phyloP scores from a whole-genome alignment of 2,329 filamentous ascomycete genomes.

The Pseudogymnoascus destructans region DNA sequence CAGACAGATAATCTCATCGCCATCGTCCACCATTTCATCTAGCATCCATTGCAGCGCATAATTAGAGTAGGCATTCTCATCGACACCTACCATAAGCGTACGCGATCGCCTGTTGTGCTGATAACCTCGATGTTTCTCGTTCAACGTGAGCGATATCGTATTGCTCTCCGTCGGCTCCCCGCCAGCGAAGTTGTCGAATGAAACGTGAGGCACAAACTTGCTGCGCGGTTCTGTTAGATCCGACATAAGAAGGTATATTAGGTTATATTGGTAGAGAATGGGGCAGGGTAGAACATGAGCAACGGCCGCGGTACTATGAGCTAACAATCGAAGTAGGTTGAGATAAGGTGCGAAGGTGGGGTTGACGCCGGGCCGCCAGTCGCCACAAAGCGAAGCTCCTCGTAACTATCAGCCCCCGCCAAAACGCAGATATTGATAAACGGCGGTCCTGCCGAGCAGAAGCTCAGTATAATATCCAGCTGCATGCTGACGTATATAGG shows the following conservation, averaged over 20 bases:
- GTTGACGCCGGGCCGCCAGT: background rate
- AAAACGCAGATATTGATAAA: background rate
- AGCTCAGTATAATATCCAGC: background rate
- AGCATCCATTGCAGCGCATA: slow-evolving; percentile 64
- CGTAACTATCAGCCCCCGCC: slow-evolving; percentile 15
- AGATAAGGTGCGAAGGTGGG: slow-evolving; percentile 8
- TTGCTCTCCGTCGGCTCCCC: slow-evolving; percentile 46
- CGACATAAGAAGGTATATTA: slow-evolving; percentile 4
- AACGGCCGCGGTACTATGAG: background rate
- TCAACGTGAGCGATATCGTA: slow-evolving; percentile 52
- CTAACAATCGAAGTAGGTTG: slow-evolving; percentile 4
- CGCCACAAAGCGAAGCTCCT: slow-evolving; percentile 6
- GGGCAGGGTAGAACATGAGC: background rate
- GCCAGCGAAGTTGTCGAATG: slow-evolving; percentile 62
- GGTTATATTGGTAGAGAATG: background rate
- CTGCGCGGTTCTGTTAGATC: slow-evolving; percentile 22
- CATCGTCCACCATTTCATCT: slow-evolving; percentile 64
- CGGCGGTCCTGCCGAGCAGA: background rate
- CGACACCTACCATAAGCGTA: slow-evolving; percentile 59
- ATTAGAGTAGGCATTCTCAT: slow-evolving; percentile 63
- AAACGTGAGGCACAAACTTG: slow-evolving; percentile 53
- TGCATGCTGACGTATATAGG: background rate
- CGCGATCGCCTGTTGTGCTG: slow-evolving; percentile 52
- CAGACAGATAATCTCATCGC: slow-evolving; percentile 62
- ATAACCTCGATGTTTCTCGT: slow-evolving; percentile 61